These are phyloP conservation scores for Exophiala sp. DNA, from an alignment of 2,329 filamentous ascomycete species.

Conservation along the genomic window DNA sequence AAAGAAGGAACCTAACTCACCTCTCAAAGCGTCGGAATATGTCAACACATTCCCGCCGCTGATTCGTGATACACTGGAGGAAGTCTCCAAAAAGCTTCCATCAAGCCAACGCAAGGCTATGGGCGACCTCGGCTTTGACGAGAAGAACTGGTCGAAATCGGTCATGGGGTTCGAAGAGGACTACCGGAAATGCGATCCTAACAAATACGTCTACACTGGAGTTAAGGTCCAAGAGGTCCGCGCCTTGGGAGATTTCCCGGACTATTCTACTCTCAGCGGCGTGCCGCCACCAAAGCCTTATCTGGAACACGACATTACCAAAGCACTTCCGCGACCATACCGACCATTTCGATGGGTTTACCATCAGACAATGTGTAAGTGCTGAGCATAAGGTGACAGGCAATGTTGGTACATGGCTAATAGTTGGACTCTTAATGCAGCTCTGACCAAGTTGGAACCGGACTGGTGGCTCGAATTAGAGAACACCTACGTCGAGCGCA, in stretches of 20 bases:
- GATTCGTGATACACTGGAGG: constrained; percentile 43
- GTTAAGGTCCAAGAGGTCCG: constrained; percentile 65
- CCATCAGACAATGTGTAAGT: constrained; percentile 85
- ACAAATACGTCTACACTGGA: constrained; percentile 58
- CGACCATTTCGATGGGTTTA: constrained; percentile 78
- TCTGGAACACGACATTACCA: constrained; percentile 60
- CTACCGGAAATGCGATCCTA: constrained; percentile 34
- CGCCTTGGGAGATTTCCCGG: constrained; percentile 67
- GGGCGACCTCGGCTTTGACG: constrained; percentile 26
- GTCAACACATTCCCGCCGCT: constrained; percentile 49
- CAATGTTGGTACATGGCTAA: not conserved
- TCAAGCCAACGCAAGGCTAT: constrained; percentile 22
- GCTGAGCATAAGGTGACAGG: not conserved
- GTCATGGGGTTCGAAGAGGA: constrained; percentile 40
- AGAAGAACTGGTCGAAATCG: constrained; percentile 33
- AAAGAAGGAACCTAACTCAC: constrained; percentile 37
- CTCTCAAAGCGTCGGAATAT: constrained; percentile 36
- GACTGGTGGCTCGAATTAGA: constrained; percentile 91
- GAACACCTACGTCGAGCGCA: constrained; percentile 60
- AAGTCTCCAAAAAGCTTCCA: constrained; percentile 28
- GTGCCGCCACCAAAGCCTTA: constrained; percentile 64
- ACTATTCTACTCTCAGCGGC: constrained; percentile 69
- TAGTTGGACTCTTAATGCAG: constrained; percentile 40
- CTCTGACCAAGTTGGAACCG: constrained; percentile 67
- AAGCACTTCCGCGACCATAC: constrained; percentile 66